These are phyloP conservation scores for Singerocomus inundabilis DNA, from an alignment of 1,284 basidiomycete species.

Conservation along the genomic window DNA sequence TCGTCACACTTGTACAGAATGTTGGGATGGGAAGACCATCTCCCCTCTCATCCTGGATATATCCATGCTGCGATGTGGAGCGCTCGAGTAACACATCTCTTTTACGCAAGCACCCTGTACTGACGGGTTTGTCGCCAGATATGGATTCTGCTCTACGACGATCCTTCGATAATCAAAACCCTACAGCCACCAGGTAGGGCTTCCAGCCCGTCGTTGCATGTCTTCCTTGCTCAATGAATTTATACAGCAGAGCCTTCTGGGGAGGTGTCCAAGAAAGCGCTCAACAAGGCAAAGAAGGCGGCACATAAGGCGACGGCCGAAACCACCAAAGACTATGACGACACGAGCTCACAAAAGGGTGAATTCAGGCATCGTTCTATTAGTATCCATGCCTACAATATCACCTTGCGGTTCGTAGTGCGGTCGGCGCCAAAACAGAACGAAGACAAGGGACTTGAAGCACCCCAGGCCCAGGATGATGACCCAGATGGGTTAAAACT, in stretches of 20 bases:
- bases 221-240: constrained; percentile 28
- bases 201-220: constrained; percentile 10
- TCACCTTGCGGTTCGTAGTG: constrained; percentile 21
- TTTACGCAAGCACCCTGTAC: constrained; percentile 8
- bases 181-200: constrained; percentile 34
- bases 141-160: constrained; percentile 73
- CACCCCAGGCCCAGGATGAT: constrained; percentile 63
- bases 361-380: constrained; percentile 35
- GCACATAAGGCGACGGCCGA: constrained; percentile 69
- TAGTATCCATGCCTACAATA: constrained; percentile 11
- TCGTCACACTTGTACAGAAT: constrained; percentile 46
- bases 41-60: constrained; percentile 77
- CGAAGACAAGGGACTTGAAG: constrained; percentile 77
- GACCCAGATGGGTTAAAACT: constrained; percentile 82
- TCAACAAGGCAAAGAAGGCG: constrained; percentile 89
- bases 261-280: constrained; percentile 68
- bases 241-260: constrained; percentile 56
- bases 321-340: constrained; percentile 49
- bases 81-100: constrained; percentile 48
- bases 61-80: constrained; percentile 72
- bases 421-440: constrained; percentile 38
- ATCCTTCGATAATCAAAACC: constrained; percentile 57
- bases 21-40: constrained; percentile 78
- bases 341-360: constrained; percentile 33
- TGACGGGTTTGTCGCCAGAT: constrained; percentile 48